Base-by-base conservation (phyloP, 2,329 filamentous ascomycete genomes). In the Exutisphaerella laricina region DNA sequence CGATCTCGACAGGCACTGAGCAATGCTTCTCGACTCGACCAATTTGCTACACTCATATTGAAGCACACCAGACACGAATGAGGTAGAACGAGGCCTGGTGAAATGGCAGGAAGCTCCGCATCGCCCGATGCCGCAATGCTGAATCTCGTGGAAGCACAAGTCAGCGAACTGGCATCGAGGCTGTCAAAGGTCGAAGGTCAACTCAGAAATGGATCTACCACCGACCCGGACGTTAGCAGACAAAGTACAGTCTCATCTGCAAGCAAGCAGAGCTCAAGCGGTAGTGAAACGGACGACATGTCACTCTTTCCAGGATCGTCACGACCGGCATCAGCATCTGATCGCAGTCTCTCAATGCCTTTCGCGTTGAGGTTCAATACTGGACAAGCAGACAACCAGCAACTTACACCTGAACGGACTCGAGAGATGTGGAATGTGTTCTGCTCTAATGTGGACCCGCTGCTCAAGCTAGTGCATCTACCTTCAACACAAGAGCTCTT, bases 361-460 rank as follows among this genome's bases (percentile, higher is more conserved):
- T 40, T 40, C 38, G 38, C 38, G 3, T 21, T 32, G 38, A 32
- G 25, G 28, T 40, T 32, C 28, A 40, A 31, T 25, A 22, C 17
- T n/a, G 18, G 18, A 6, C 13, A 30, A 7, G 25, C 23, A 8
- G 29, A 40, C 14, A 36, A 41, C 13, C 34, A 47, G 25, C 30
- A 50, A 12, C 18, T 45, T 5, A 39, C 45, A 13, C 38, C 48
- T 4, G 44, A 50, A 28, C 44, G 48, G 18, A 40, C 45, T 2
- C 39, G 42, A 34, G 45, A 45, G 23, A 45, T 54, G 39, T 51
- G 48, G 51, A 34, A 51, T 28, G 43, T 51, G 17, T 51, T 48
- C 22, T 34, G 31, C n/a, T 40, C 41, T 5, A 48, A 41, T 32
- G 35, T 51, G n/a, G 48, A 54, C 13, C 51, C 51, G 18, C 20